Conservation (phyloP, 2,329 filamentous ascomycete genomes). For the Colletotrichum sp. region DNA sequence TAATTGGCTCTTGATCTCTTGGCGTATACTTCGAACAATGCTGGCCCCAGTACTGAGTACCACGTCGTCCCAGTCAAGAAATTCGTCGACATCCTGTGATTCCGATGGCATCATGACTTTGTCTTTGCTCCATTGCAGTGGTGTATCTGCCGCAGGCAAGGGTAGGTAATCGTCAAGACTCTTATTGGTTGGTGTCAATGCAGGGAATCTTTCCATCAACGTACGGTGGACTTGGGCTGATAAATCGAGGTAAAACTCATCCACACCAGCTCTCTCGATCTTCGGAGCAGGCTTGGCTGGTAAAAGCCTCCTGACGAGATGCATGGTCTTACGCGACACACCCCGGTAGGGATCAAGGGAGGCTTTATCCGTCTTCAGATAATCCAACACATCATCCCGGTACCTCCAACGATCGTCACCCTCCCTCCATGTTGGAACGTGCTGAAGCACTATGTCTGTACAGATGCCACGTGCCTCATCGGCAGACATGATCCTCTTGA, state of each 20-base stretch:
- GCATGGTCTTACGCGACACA: neutral
- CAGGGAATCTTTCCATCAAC: neutral
- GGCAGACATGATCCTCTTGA: neutral
- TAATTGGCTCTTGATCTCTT: neutral
- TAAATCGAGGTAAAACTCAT: neutral
- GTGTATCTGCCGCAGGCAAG: neutral
- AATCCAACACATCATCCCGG: neutral
- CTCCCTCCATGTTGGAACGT: neutral
- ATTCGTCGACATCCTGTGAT: rapidly evolving
- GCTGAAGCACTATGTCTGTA: rapidly evolving
- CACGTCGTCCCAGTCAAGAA: neutral
- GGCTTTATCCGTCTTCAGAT: neutral
- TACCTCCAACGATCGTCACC: neutral
- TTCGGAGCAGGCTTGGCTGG: neutral
- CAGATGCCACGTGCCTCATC: neutral
- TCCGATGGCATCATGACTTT: neutral
- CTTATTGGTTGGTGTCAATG: rapidly evolving
- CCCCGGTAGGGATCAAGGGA: neutral
- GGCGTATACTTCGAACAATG: neutral
- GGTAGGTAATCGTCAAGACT: neutral
- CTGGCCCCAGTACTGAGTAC: neutral
- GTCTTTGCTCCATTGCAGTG: neutral
- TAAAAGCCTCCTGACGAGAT: neutral
- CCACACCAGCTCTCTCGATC: neutral
- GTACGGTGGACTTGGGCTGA: neutral